Evolutionary conservation across 805 yeast species (phyloP).

Genomic region (Candida maesae): DNA sequence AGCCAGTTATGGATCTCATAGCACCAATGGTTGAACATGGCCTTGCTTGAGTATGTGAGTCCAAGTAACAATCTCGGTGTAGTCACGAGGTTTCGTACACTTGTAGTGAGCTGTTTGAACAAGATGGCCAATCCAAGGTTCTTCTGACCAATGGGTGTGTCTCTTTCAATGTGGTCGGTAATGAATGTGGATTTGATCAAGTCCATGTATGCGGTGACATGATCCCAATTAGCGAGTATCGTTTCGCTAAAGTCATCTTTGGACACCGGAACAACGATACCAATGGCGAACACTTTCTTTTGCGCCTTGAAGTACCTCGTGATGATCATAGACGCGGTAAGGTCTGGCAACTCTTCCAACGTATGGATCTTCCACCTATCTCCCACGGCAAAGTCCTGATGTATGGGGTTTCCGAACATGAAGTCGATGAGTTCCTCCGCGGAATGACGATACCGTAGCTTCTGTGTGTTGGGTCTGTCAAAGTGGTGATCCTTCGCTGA

Average conservation of each 20-base stretch:
- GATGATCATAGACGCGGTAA: slow-evolving; percentile 28
- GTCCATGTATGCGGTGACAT: slow-evolving; percentile 28
- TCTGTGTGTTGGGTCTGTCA: slow-evolving; percentile 13
- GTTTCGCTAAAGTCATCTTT: slow-evolving; percentile 25
- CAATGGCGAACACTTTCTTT: slow-evolving; percentile 30
- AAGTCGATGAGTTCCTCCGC: slow-evolving; percentile 30
- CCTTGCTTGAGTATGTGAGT: slow-evolving; percentile 23
- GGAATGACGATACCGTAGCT: slow-evolving; percentile 13
- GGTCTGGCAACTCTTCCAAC: slow-evolving; percentile 27
- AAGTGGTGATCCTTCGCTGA: slow-evolving; percentile 24
- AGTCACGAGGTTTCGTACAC: slow-evolving; percentile 28
- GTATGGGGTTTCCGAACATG: slow-evolving; percentile 38
- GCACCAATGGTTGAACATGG: slow-evolving; percentile 36
- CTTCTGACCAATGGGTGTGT: slow-evolving; percentile 6
- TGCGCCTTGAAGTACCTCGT: slow-evolving; percentile 31
- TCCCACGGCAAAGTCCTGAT: slow-evolving; percentile 27
- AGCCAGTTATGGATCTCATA: slow-evolving; percentile 38
- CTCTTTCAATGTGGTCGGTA: slow-evolving; percentile 16
- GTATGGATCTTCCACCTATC: slow-evolving; percentile 27
- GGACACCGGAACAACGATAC: slow-evolving; percentile 29
- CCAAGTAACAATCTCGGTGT: slow-evolving; percentile 36
- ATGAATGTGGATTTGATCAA: slow-evolving; percentile 27
- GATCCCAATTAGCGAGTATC: slow-evolving; percentile 32
- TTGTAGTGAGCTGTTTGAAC: slow-evolving; percentile 30
- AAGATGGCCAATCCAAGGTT: slow-evolving; percentile 23